Evolutionary conservation across 345 rosid genomes (phyloP).

Genomic region (Hypericum perforatum): DNA sequence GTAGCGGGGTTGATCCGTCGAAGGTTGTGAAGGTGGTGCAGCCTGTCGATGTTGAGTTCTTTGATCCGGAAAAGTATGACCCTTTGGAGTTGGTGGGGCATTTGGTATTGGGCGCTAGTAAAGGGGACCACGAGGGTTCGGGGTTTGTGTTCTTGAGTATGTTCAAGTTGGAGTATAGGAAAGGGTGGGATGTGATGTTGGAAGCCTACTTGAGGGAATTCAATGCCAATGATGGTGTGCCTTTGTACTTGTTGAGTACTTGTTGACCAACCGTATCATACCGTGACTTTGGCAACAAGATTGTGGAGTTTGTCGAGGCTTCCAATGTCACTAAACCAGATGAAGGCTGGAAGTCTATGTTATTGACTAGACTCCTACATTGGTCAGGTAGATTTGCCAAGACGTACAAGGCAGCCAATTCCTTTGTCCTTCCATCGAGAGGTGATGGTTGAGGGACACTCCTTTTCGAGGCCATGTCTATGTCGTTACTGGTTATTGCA

Average conservation of each 20-base stretch:
- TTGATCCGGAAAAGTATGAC: constrained; percentile 46
- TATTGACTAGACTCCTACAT: constrained; percentile 56
- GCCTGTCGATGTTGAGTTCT: constrained; percentile 63
- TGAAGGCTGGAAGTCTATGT: constrained; percentile 44
- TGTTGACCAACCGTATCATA: constrained; percentile 68
- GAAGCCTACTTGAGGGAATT: constrained; percentile 65
- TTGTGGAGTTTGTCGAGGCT: constrained; percentile 46
- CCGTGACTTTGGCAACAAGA: constrained; percentile 59
- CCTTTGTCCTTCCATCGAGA: constrained; percentile 73
- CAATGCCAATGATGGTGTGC: constrained; percentile 38
- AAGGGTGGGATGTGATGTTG: constrained; percentile 86
- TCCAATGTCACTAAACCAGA: constrained; percentile 28
- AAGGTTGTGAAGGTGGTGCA: constrained; percentile 76
- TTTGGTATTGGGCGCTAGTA: constrained; percentile 38
- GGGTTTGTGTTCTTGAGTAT: constrained; percentile 74
- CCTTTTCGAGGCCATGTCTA: constrained; percentile 78
- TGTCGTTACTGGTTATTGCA: constrained; percentile 69
- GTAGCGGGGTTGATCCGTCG: constrained; percentile 64
- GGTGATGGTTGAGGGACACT: constrained; percentile 94
- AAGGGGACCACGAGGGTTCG: constrained; percentile 5
- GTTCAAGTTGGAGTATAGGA: constrained; percentile 80
- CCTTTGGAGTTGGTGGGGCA: constrained; percentile 43
- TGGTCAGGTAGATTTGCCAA: constrained; percentile 63
- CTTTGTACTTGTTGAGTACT: constrained; percentile 53
- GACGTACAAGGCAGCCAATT: constrained; percentile 61